Evolutionary conservation across 768 basidiomycete species (phyloP), one percentile per base, ranked within the genome.

Genomic region (Sarcodon sp.): DNA sequence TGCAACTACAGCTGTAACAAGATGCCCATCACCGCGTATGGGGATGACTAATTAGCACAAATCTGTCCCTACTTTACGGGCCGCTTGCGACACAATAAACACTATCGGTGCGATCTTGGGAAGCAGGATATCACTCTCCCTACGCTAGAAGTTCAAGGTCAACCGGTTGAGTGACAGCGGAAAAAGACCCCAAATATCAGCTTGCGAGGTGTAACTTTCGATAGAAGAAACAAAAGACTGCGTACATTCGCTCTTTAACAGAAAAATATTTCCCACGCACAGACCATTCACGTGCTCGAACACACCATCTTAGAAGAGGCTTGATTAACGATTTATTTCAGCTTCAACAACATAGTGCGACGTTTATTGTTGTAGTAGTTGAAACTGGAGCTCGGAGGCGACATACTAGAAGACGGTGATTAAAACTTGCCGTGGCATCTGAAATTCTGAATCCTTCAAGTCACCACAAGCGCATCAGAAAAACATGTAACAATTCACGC

Each of bases 161-260:
- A 63, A 64, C 65, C 67, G 54, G 66, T 69, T 21, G 7, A 37
- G 33, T 44, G 46, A 45, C 33, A 44, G 51, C 60, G 63, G 66
- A 65, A 63, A 60, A 44, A 55, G 45, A 69, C 67, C 79, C 72
- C 80, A 83, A 83, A 83, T 82, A 81, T 80, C 77, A 72, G 69
- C 71, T 69, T 59, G 62, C 66, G 67, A 80, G 80, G 81, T 83
- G 72, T 61, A 71, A 83, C 79, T 83, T 83, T 82, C 80, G 70
- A 70, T 67, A 27, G 51, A 61, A 55, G 54, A 52, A 54, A 43
- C 16, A 6, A 7, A 8, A 3, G 18, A 7, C 7, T 7, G 31
- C 41, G 35, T 46, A 33, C 45, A 21, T 43, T 55, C 45, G 53
- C 51, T 60, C 51, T 37, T 46, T 49, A 41, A n/a, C 45, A 52